Percentiles rank a stretch among this genome's conserved stretches.
Conservation (phyloP, 129 eudicot genomes). For the Flaveria trinervia region DNA sequence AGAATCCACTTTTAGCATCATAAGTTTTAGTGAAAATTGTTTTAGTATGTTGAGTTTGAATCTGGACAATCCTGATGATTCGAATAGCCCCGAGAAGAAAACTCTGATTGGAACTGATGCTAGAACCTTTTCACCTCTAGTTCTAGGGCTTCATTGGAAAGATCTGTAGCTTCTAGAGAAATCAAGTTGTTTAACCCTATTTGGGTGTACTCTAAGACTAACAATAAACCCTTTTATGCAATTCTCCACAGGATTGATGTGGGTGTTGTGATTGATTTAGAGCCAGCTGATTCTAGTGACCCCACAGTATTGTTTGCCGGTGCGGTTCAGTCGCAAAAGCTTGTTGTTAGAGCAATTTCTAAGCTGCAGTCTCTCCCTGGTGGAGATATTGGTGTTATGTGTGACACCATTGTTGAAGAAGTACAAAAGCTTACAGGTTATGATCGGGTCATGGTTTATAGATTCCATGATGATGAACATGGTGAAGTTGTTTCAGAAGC, state of each 20-base stretch:
- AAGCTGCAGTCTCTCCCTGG: conserved; percentile 64
- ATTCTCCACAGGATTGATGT: conserved; percentile 72
- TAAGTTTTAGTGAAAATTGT: conserved; percentile 66
- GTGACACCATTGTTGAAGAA: conserved; percentile 69
- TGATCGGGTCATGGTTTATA: conserved; percentile 76
- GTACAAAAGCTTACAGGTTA: conserved; percentile 68
- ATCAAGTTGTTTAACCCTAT: conserved; percentile 65
- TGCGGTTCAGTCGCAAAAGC: conserved; percentile 64
- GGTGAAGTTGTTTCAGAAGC: conserved; percentile 73
- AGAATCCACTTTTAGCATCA: conserved; percentile 52
- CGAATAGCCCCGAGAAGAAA: conserved; percentile 4
- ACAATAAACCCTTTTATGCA: conserved; percentile 61
- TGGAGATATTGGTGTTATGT: conserved; percentile 59
- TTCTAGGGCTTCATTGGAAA: conserved; percentile 54
- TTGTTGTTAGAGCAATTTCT: conserved; percentile 57
- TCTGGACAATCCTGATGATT: conserved; percentile 26
- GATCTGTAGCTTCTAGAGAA: conserved; percentile 49
- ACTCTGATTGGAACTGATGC: conserved; percentile 65
- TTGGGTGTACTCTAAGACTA: conserved; percentile 59
- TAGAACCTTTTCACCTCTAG: conserved; percentile 59
- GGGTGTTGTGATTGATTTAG: conserved; percentile 73
- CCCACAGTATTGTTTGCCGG: conserved; percentile 53
- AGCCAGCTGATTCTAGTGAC: conserved; percentile 62
- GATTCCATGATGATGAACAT: conserved; percentile 75
- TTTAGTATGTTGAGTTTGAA: conserved; percentile 51